Conservation (phyloP, 2,329 filamentous ascomycete species). For the Albifimbria verrucaria region DNA sequence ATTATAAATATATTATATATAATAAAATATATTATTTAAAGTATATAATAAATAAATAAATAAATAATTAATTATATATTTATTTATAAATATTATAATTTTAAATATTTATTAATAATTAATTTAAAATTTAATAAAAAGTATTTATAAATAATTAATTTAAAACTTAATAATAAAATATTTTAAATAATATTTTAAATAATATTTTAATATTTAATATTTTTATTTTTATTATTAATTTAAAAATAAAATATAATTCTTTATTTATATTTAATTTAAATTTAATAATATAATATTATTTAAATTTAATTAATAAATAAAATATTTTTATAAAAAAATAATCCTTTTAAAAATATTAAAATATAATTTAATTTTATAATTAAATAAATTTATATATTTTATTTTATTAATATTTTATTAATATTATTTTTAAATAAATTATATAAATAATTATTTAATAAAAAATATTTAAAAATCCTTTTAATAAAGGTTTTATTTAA, state of each 20-base stretch:
- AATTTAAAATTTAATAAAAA: neutral
- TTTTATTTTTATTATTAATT: constrained; percentile 1
- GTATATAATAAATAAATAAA: neutral
- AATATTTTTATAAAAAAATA: neutral
- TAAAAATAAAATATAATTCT: neutral
- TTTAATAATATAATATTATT: constrained; percentile 1
- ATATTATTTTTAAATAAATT: neutral
- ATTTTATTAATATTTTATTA: neutral
- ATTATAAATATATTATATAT: no score
- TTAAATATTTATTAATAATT: neutral
- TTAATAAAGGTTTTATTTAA: neutral
- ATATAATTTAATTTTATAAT: neutral
- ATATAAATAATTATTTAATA: constrained; percentile 1
- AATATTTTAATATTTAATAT: neutral
- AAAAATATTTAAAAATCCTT: neutral
- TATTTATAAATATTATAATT: neutral
- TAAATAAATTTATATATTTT: neutral
- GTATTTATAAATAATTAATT: neutral
- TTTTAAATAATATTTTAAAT: neutral
- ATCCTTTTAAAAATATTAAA: neutral
- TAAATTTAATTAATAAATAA: neutral
- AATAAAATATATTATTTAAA: neutral
- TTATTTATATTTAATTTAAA: neutral
- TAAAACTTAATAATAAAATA: neutral
- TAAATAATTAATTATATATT: neutral